Conservation (phyloP, 225 moss, liverwort and hornwort genomes). For the Polytrichum formosum region DNA sequence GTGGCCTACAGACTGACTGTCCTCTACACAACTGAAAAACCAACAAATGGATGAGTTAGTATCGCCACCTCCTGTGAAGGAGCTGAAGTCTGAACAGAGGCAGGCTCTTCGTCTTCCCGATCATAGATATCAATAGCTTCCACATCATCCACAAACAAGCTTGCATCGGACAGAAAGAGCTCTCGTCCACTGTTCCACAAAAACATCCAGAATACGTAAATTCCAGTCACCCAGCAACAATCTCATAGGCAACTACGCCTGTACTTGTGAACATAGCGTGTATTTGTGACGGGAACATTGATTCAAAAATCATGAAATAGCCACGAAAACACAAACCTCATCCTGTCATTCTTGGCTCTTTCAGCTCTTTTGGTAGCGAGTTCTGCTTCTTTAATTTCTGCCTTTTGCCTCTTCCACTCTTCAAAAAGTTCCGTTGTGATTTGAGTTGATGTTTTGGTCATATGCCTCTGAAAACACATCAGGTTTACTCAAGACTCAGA, state of each 20-base stretch:
- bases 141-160: slow-evolving; percentile 94
- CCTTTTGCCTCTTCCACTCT: slow-evolving; percentile 83
- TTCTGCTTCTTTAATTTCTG: slow-evolving; percentile 74
- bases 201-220: background rate
- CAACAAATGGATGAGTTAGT: no score
- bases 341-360: slow-evolving; percentile 84
- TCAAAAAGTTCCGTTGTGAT: slow-evolving; percentile 76
- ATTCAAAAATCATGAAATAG: background rate
- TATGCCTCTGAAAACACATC: slow-evolving; percentile 56
- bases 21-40: no score
- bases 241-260: background rate
- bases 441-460: slow-evolving; percentile 69
- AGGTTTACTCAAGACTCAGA: background rate
- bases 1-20: no score
- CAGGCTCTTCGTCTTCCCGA: slow-evolving; percentile 60
- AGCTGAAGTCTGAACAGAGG: slow-evolving; percentile 27
- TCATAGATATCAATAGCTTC: slow-evolving; percentile 79
- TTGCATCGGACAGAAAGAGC: slow-evolving; percentile 86
- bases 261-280: no score
- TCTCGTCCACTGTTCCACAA: slow-evolving; percentile 75
- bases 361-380: slow-evolving; percentile 63
- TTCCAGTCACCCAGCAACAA: background rate
- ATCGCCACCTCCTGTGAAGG: slow-evolving; percentile 28
- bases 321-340: slow-evolving; percentile 58
- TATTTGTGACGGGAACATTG: background rate